Conservation (phyloP, 768 basidiomycete species). For the Leccinum truebloodii region DNA sequence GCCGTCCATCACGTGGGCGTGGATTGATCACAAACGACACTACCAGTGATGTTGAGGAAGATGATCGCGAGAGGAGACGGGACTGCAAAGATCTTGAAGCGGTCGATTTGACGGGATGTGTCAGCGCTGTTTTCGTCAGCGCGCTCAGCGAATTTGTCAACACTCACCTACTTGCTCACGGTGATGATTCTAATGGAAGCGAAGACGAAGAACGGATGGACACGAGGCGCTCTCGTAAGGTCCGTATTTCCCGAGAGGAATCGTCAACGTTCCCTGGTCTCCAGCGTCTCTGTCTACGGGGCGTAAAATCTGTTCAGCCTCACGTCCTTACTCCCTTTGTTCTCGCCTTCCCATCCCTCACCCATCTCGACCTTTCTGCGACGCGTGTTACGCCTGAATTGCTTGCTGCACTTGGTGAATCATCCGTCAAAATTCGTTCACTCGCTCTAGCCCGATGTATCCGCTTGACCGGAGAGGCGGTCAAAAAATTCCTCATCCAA, state of each 20-base stretch:
- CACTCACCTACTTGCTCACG: constrained; percentile 51
- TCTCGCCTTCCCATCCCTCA: constrained; percentile 80
- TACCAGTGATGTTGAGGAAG: constrained; percentile 61
- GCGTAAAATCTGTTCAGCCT: constrained; percentile 75
- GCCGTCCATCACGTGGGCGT: constrained; percentile 68
- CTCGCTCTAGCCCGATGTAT: constrained; percentile 87
- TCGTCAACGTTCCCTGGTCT: constrained; percentile 66
- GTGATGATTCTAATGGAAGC: constrained; percentile 46
- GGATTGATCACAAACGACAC: constrained; percentile 45
- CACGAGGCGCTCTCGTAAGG: constrained; percentile 35
- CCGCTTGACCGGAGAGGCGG: constrained; percentile 75
- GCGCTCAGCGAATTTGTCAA: constrained; percentile 83
- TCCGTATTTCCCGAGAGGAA: constrained; percentile 44
- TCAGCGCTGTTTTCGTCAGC: constrained; percentile 86
- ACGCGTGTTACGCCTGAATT: constrained; percentile 82
- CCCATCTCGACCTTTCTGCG: constrained; percentile 88
- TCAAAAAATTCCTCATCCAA: constrained; percentile 69
- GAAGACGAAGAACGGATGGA: constrained; percentile 38
- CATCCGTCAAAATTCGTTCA: constrained; percentile 71
- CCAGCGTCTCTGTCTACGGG: constrained; percentile 77
- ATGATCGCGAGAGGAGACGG: constrained; percentile 71
- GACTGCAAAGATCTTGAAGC: constrained; percentile 83
- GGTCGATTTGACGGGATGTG: constrained; percentile 92
- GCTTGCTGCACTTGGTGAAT: constrained; percentile 62
- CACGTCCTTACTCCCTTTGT: constrained; percentile 72